Conservation (phyloP, 2,329 filamentous ascomycete genomes). For the Xylariaceae sp. region DNA sequence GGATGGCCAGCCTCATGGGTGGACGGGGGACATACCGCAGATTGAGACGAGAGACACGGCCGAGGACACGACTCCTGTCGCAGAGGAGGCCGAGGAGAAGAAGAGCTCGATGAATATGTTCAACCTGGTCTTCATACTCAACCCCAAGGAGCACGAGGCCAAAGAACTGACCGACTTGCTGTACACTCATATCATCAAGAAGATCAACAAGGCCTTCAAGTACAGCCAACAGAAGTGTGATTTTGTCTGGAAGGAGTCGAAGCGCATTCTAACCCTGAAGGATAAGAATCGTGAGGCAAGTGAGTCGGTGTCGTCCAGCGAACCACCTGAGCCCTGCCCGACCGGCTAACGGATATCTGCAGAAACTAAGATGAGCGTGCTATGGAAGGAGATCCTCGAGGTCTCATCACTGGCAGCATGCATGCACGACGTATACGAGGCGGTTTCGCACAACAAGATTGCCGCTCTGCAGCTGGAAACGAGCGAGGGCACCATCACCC, state of each 20-base stretch:
- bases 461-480: constrained; percentile 73
- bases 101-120: constrained; percentile 87
- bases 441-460: constrained; percentile 77
- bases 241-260: constrained; percentile 88
- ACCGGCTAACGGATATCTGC: constrained; percentile 5
- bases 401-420: constrained; percentile 74
- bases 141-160: constrained; percentile 70
- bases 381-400: constrained; percentile 65
- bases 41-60: constrained; percentile 20
- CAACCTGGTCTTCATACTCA: constrained; percentile 87
- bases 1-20: constrained; percentile 11
- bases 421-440: constrained; percentile 73
- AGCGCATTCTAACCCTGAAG: constrained; percentile 72
- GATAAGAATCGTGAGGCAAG: constrained; percentile 63
- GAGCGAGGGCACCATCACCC: constrained; percentile 47
- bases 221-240: constrained; percentile 85
- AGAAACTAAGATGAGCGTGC: constrained; percentile 53
- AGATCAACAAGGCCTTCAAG: constrained; percentile 85
- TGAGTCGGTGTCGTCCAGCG: constrained; percentile 15
- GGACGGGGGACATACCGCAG: constrained; percentile 15
- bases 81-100: constrained; percentile 48
- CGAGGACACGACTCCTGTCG: constrained; percentile 23
- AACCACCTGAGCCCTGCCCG: too few relatives aligned
- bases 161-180: constrained; percentile 66
- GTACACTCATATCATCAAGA: constrained; percentile 84